Evolutionary conservation across 2,329 filamentous ascomycete species (phyloP).

Genomic region (Ceratocystis alfenasii): DNA sequence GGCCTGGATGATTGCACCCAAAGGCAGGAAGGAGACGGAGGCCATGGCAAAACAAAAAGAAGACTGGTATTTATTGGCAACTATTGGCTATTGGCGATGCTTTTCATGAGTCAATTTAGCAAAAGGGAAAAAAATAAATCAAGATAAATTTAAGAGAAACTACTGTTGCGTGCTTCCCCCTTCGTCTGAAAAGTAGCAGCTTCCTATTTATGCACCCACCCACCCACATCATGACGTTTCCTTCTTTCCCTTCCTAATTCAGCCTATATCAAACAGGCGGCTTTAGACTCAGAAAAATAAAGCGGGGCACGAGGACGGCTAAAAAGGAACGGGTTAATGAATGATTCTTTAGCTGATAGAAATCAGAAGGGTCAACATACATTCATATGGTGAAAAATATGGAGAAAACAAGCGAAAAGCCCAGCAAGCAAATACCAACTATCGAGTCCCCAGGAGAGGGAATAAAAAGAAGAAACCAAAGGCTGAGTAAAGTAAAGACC

Average conservation of each 20-base stretch:
- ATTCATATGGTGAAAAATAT: neutral
- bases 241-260: neutral
- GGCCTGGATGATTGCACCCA: conserved; percentile 70
- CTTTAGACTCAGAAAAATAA: neutral
- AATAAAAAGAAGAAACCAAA: conserved; percentile 14
- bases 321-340: too few species aligned
- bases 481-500: neutral
- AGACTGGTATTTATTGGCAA: too few species aligned
- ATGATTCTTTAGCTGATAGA: too few species aligned
- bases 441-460: neutral
- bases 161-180: too few species aligned
- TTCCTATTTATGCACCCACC: neutral
- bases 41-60: conserved; percentile 25
- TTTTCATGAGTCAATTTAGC: too few species aligned
- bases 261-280: neutral
- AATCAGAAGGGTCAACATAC: neutral
- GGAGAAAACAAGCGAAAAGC: neutral
- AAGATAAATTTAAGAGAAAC: too few species aligned
- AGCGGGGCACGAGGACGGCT: neutral
- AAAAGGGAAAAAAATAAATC: too few species aligned
- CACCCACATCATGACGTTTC: neutral
- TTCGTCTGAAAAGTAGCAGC: neutral
- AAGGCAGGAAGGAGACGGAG: conserved; percentile 54
- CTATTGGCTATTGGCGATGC: too few species aligned
- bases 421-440: neutral